These are phyloP conservation scores for Bacterosira constricta DNA, from an alignment of 108 stramenopile genomes.

Conservation along the genomic window DNA sequence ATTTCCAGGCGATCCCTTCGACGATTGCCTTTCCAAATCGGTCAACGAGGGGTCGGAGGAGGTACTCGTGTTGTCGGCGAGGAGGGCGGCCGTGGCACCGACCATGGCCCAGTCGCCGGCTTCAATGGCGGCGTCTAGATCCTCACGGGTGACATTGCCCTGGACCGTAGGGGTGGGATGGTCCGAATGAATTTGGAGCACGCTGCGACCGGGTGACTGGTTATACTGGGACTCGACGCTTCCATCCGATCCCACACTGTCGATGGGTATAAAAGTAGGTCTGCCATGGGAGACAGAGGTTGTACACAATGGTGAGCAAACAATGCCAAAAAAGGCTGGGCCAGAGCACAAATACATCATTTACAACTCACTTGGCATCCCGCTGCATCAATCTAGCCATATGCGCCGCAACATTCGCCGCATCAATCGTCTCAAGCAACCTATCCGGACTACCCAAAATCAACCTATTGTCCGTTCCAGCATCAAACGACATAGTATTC, in stretches of 20 bases:
- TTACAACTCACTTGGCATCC: not conserved
- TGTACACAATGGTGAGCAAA: not conserved
- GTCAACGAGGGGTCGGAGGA: not conserved
- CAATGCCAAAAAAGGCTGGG: too few relatives aligned
- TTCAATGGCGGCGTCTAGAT: constrained; percentile 80
- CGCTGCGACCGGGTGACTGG: not conserved
- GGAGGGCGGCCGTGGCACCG: constrained; percentile 81
- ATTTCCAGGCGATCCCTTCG: not conserved
- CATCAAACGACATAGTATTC: constrained; percentile 32
- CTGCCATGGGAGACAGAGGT: not conserved
- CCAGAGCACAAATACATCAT: not conserved
- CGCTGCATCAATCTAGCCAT: not conserved
- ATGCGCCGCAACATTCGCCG: constrained; percentile 10
- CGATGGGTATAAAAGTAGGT: not conserved
- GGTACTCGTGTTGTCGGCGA: constrained; percentile 58
- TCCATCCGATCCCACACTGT: too few relatives aligned
- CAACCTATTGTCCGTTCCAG: constrained; percentile 20
- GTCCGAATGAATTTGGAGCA: not conserved
- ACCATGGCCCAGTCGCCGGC: constrained; percentile 89
- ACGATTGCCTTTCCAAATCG: not conserved
- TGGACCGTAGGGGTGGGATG: not conserved
- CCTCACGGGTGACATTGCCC: constrained; percentile 46
- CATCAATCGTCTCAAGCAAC: constrained; percentile 18
- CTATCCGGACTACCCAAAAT: constrained; percentile 5
- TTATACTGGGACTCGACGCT: not conserved